Evolutionary conservation across 2,329 filamentous ascomycete genomes (phyloP).

Genomic region (Diaporthe sp.): DNA sequence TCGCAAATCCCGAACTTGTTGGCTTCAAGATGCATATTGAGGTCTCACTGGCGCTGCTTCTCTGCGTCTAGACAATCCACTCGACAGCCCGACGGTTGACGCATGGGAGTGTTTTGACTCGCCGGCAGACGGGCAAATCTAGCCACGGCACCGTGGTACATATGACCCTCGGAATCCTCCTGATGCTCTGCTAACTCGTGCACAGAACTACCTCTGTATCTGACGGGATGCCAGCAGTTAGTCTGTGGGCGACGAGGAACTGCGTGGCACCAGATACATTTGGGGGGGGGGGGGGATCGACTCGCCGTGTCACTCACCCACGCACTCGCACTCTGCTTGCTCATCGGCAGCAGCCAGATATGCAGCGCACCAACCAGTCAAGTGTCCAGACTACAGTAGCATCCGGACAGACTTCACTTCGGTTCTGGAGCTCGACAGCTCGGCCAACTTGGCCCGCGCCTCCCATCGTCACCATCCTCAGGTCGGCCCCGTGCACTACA

Average conservation of each 20-base stretch:
- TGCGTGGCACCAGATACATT: slow-evolving; percentile 9
- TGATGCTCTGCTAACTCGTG: slow-evolving; percentile 21
- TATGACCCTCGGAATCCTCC: slow-evolving; percentile 9
- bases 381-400: neutral
- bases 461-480: slow-evolving; percentile 11
- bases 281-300: neutral
- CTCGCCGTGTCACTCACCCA: slow-evolving; percentile 20
- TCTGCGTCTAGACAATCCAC: slow-evolving; percentile 19
- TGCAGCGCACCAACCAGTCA: slow-evolving; percentile 13
- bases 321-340: neutral
- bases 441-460: slow-evolving; percentile 9
- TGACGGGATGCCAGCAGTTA: slow-evolving; percentile 19
- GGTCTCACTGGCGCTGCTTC: neutral
- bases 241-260: slow-evolving; percentile 4
- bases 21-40: neutral
- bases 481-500: neutral
- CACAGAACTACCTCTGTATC: slow-evolving; percentile 8
- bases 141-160: slow-evolving; percentile 12
- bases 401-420: slow-evolving; percentile 16
- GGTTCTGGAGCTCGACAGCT: slow-evolving; percentile 29
- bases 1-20: neutral
- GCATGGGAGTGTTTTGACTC: slow-evolving; percentile 21
- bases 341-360: slow-evolving; percentile 18
- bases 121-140: slow-evolving; percentile 24
- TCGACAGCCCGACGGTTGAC: slow-evolving; percentile 18